Evolutionary conservation across 192 early-diverging fungal species (phyloP), one percentile per base, ranked within the genome.

Genomic region (Podochytrium sp.): DNA sequence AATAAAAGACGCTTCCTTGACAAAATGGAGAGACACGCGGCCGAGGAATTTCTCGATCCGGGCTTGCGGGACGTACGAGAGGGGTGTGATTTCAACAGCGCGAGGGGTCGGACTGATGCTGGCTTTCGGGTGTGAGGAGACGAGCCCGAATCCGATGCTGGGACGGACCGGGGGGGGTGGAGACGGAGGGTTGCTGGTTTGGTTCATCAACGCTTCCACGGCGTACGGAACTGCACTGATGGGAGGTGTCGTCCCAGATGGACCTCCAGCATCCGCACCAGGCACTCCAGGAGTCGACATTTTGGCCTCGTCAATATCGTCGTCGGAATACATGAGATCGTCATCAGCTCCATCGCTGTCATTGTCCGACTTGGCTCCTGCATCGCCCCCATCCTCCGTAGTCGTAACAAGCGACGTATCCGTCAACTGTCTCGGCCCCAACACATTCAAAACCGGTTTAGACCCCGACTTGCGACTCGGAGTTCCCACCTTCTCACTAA

Each of bases 11-110:
- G 89, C 81, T 64, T 94, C 93, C 51, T 93, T 92, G 40, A 94
- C 89, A 82, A 94, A 94, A 67, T 94, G 93, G 12, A 94, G 80
- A 0, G 90, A 90, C 0, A 94, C 76, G 12, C 90, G 87, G 30
- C 93, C 93, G 29, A 94, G 78, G 57, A 90, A 83, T 10, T 81
- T 79, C 10, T 79, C 79, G 27, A 88, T 81, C 1, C 71, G 74
- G 0, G 78, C 74, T 37, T 78, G 71, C 2, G 91, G 93, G 34
- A 94, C 77, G 55, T 83, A 87, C 42, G 89, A 86, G 4, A 92
- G 73, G 0, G 91, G 89, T 1, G 90, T 89, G 64, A 93, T 87
- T 50, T 92, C 91, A 16, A 93, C 72, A 25, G 77, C 78, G 6
- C 69, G 74, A 12, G 76, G 76, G 0, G 62, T 64, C 12, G 59